Evolutionary conservation across 495 filamentous ascomycete species (phyloP), one percentile per base, ranked within the genome.

Genomic region (Trichoderma parareesei): DNA sequence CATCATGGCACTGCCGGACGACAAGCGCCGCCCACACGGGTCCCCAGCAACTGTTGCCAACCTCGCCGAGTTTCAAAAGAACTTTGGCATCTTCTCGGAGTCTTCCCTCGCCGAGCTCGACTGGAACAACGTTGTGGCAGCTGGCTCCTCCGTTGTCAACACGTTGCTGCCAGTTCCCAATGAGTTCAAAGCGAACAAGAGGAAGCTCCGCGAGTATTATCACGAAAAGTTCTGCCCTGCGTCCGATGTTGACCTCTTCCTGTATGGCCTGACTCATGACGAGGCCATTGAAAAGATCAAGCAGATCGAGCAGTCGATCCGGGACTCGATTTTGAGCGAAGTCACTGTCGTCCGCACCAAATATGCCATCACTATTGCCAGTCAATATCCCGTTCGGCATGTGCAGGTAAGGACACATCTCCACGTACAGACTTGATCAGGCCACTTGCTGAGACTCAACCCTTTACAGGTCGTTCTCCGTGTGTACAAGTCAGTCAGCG

Each of bases 191-290:
- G 72, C 77, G 27, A 87, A 86, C 18, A 91, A 90, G 78, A 81
- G 84, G 66, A 75, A 76, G 37, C 79, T 88, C 66, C 85, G 90
- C 44, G 77, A 89, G 48, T 93, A 88, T 71, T 95, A 93, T 67
- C 82, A 95, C 68, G 84, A 93, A 67, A 81, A 85, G 64, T 85
- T 93, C 69, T 87, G 87, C 6, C 90, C 90, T 0, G 89, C 90
- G 1, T 92, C 89, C 3, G 91, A 95, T 74, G 88, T 95, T 37
- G 90, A 95, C 73, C 78, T 95, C 18, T 95, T 93, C 74, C 70
- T 95, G 20, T 90, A 92, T 68, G 90, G 90, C 0, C 77, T 95
- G 68, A 84, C 80, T 37, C 88, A 92, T 67, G 79, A 84, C 61
- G 78, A 90, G 67, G 91, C 88, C 0, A 77, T 91, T 46, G 85